Conservation (phyloP, 345 rosid species). For the Eucalyptus melliodora region DNA sequence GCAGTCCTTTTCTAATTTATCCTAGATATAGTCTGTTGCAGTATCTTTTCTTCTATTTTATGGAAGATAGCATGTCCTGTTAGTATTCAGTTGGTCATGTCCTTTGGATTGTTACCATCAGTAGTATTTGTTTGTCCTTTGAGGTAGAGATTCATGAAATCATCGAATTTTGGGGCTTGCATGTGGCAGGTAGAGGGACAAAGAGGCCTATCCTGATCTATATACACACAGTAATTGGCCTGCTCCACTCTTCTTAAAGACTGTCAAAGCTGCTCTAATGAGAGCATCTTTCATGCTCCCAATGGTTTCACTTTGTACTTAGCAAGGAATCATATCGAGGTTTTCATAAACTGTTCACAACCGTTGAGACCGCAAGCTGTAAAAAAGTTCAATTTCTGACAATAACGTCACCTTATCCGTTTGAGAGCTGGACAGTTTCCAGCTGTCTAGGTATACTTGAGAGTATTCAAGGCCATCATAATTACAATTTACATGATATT, state of each 20-base stretch:
- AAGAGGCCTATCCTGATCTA: background rate
- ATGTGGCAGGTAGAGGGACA: background rate
- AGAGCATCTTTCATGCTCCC: background rate
- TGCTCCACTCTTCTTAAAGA: background rate
- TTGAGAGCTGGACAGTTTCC: background rate
- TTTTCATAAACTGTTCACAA: background rate
- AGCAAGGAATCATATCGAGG: background rate
- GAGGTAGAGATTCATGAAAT: background rate
- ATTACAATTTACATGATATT: background rate
- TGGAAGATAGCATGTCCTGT: background rate
- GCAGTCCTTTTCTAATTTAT: background rate
- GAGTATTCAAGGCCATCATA: background rate
- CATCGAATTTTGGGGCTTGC: background rate
- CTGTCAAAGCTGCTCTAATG: background rate
- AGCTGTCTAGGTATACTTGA: background rate
- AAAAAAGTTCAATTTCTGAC: background rate
- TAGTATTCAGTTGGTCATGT: background rate
- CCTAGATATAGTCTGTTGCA: background rate
- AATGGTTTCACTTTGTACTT: background rate
- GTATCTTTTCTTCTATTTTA: background rate
- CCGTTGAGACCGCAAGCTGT: background rate
- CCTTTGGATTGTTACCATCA: background rate
- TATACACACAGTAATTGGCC: background rate
- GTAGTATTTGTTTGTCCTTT: background rate
- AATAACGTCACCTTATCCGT: background rate